Base-by-base conservation (phyloP, 1,139 yeast species). In the Geotrichum siamense region DNA sequence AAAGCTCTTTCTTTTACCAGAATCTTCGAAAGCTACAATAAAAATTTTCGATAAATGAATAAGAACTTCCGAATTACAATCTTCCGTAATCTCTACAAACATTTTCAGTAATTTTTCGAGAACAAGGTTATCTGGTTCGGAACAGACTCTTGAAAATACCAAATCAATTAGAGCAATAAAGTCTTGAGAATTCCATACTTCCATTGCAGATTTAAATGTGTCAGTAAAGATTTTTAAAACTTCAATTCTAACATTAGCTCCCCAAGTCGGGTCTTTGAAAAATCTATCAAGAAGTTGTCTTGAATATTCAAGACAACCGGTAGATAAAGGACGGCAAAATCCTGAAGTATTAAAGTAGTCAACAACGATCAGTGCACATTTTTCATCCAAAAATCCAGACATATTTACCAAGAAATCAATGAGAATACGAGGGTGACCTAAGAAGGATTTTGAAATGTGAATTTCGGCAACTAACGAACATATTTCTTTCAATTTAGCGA, bases 281-380 rank as follows among this genome's bases (percentile, higher is more conserved):
- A 78, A 79, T 22, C 65, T 63, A 21, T 67, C 64, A 19, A 79
- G 59, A 2, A 79, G 49, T n/a, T 61, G 63, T 17, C 61, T 58
- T 36, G 76, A 64, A 53, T 76, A 75, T 1, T 65, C 68, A 36
- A 63, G 62, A 83, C 87, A 80, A 17, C 69, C 61, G 0, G 74
- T 68, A 33, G 71, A 64, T 13, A 78, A 56, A 5, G 78, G 72
- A 1, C 78, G 68, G 53, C 87, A 79, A 22, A 71, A 54, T 43
- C 71, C 70, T 44, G 73, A 75, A n/a, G 69, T 67, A 1, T 64
- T 61, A 56, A 76, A 79, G 53, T 67, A 72, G 5, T 65, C 59
- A 27, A 78, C 60, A 1, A 78, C 69, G 47, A 70, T 69, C 12
- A 62, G 52, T 5, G 71, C 67, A 12, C 65, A 65, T 3, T 60